Base-by-base conservation (phyloP, 805 yeast genomes). In the Saccharomyces paradoxus region DNA sequence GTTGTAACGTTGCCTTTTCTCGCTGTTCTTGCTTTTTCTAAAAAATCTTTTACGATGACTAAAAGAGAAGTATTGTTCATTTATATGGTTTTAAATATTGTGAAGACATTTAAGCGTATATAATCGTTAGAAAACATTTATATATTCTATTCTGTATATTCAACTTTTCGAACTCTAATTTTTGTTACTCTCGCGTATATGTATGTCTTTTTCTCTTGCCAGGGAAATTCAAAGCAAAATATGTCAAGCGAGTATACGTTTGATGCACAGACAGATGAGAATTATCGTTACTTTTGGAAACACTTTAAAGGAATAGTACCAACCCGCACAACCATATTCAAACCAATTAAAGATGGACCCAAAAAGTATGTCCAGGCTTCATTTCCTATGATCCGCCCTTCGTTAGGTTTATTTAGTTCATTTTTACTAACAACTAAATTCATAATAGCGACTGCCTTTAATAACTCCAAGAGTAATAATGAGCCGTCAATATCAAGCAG, bases 21-120 rank as follows among this genome's bases (percentile, higher is more conserved):
- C 9, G 22, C 22, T 27, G 9, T 78, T 83, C n/a, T 4, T 70
- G 74, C 49, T 49, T 22, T 8, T 22, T 46, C 41, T 26, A 4
- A 13, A 13, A 14, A 31, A n/a, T 17, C 31, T 41, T n/a, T 29
- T 24, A 24, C 14, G 22, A 28, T 29, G 22, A 32, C 41, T 28
- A 46, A 22, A 17, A 27, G 31, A 48, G 6, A 28, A 28, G 28
- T 27, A 14, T 17, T 48, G 22, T 17, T 28, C 9, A 28, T 28
- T 30, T 28, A 26, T 46, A 24, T 46, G 21, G 26, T n/a, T 28
- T 28, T 48, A 48, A 12, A 17, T 48, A 24, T 41, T 48, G 41
- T 41, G 14, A 13, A 5, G 41, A 47, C 12, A 24, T 31, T 31
- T 37, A 52, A 37, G 8, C 17, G 41, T 52, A 52, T 48, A 48